Evolutionary conservation across 1,284 basidiomycete genomes (phyloP).

Genomic region (Cutaneotrichosporon cavernicola): DNA sequence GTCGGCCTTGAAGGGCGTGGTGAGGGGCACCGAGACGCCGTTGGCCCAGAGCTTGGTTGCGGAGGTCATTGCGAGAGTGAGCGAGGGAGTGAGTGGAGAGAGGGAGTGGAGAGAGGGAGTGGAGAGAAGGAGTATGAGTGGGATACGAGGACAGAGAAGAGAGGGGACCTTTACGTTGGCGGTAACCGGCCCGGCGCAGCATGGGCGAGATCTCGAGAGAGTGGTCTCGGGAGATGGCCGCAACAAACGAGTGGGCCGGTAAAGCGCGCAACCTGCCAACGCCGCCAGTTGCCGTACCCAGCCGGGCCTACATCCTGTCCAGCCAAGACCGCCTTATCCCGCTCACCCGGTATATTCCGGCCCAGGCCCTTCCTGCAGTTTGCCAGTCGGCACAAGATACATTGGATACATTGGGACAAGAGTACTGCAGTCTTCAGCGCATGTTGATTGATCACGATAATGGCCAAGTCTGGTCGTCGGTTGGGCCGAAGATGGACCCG

Average conservation of each 20-base stretch:
- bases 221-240: neutral
- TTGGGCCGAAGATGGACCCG: no score
- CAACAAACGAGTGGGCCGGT: neutral
- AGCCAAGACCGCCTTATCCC: neutral
- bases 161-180: neutral
- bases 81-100: neutral
- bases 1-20: constrained; percentile 54
- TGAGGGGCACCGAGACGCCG: constrained; percentile 55
- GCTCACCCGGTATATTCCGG: neutral
- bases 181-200: neutral
- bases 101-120: neutral
- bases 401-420: no score
- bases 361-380: neutral
- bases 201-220: neutral
- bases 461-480: no score
- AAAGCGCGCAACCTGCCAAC: neutral
- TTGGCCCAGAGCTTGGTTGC: constrained; percentile 35
- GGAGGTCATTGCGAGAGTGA: constrained; percentile 16
- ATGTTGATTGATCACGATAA: no score
- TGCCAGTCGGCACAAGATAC: no score
- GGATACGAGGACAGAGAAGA: neutral
- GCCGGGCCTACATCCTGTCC: neutral
- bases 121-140: neutral
- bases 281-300: neutral
- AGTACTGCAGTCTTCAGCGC: no score